A percentile compares a stretch with the other conserved stretches of the same genome.
These are phyloP conservation scores for Alternaria alternata DNA, from an alignment of 2,329 filamentous ascomycete species.

Conservation along the genomic window DNA sequence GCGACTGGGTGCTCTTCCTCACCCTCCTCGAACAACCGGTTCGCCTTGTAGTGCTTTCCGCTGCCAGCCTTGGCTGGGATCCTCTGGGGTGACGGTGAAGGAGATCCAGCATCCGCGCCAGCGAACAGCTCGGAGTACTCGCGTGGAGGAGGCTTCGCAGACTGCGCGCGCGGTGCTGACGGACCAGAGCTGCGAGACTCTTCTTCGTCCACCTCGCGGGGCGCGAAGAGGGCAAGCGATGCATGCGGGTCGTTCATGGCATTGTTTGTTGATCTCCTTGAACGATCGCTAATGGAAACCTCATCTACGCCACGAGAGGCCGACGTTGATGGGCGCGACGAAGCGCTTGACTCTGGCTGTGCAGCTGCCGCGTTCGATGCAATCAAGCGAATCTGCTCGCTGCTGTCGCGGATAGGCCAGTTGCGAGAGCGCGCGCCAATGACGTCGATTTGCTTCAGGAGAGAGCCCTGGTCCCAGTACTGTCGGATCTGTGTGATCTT, in stretches of 20 bases:
- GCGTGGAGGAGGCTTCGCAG: slow-evolving; percentile 74
- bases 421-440: slow-evolving; percentile 90
- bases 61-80: slow-evolving; percentile 55
- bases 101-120: slow-evolving; percentile 55
- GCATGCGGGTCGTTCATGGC: slow-evolving; percentile 63
- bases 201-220: slow-evolving; percentile 69
- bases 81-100: slow-evolving; percentile 54
- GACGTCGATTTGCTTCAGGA: slow-evolving; percentile 91
- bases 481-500: slow-evolving; percentile 89
- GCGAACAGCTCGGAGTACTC: slow-evolving; percentile 75
- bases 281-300: slow-evolving; percentile 48
- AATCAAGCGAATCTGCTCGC: slow-evolving; percentile 83
- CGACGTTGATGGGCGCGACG: slow-evolving; percentile 46
- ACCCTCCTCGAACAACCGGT: slow-evolving; percentile 66
- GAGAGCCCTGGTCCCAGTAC: slow-evolving; percentile 92
- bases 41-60: slow-evolving; percentile 60
- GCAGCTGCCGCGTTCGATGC: slow-evolving; percentile 62
- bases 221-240: slow-evolving; percentile 76
- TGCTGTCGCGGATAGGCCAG: slow-evolving; percentile 92
- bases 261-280: slow-evolving; percentile 49
- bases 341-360: slow-evolving; percentile 37
- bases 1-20: slow-evolving; percentile 52
- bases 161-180: slow-evolving; percentile 67
- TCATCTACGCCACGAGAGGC: slow-evolving; percentile 43
- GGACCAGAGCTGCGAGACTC: slow-evolving; percentile 57